Evolutionary conservation across 257 asterid genomes (phyloP).

Genomic region (Capsicum pubescens): DNA sequence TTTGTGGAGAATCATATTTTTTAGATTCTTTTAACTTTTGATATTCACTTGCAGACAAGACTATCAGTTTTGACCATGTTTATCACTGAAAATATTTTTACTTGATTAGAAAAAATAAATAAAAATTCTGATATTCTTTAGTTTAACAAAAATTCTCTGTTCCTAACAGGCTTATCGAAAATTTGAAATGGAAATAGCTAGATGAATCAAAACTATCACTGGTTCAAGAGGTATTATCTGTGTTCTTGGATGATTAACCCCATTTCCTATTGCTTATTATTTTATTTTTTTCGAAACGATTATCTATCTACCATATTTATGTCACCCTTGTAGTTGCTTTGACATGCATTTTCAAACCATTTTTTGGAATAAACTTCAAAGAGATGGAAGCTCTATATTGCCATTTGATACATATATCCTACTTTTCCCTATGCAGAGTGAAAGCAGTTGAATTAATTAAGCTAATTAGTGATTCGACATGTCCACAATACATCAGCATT

Average conservation of each 20-base stretch:
- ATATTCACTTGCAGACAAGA: no score
- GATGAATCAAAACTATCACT: conserved; percentile 63
- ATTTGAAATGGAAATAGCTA: conserved; percentile 52
- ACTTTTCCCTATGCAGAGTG: conserved; percentile 51
- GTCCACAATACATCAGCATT: conserved; percentile 73
- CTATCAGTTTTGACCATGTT: no score
- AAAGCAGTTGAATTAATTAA: conserved; percentile 57
- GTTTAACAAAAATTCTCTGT: conserved; percentile 24
- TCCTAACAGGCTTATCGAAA: conserved; percentile 56
- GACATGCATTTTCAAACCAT: neutral
- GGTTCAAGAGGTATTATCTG: conserved; percentile 62
- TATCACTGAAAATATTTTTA: no score
- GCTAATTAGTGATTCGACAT: conserved; percentile 52
- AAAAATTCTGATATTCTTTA: neutral
- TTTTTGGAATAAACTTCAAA: neutral
- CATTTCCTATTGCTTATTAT: conserved; percentile 1
- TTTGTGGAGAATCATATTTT: no score
- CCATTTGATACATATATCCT: neutral
- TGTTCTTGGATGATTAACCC: conserved; percentile 20
- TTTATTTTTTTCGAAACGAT: neutral
- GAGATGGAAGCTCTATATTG: neutral
- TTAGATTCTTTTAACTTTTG: no score
- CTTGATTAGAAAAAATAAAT: no score
- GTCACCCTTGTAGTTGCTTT: neutral
- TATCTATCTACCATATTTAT: conserved; percentile 10